Evolutionary conservation across 768 basidiomycete species (phyloP).

Genomic region (Lentinula lateritia): DNA sequence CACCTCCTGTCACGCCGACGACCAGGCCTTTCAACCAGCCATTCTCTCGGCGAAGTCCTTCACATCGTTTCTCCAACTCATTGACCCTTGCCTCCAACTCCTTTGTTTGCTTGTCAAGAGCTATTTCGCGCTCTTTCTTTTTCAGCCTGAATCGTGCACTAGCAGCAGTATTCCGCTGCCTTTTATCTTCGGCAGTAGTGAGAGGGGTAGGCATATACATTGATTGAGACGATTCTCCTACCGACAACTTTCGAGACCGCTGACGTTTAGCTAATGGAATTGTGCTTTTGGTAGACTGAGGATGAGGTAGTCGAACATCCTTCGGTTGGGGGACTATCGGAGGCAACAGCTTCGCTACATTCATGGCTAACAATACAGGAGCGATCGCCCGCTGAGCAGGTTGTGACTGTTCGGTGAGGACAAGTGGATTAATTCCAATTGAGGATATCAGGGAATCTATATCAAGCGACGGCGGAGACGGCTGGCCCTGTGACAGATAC

Average conservation of each 20-base stretch:
- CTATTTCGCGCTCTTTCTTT: constrained; percentile 94
- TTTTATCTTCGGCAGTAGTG: constrained; percentile 78
- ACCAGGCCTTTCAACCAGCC: constrained; percentile 90
- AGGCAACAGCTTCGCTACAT: neutral
- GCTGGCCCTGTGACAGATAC: constrained; percentile 13
- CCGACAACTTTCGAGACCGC: constrained; percentile 48
- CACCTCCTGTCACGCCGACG: constrained; percentile 79
- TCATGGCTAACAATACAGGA: constrained; percentile 52
- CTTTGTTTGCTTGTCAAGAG: constrained; percentile 79
- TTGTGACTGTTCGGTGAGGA: constrained; percentile 24
- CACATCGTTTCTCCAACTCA: constrained; percentile 89
- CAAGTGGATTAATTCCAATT: constrained; percentile 39
- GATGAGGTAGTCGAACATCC: neutral
- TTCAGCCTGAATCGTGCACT: constrained; percentile 91
- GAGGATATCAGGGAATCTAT: constrained; percentile 30
- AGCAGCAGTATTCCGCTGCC: constrained; percentile 89
- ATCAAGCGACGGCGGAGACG: constrained; percentile 34
- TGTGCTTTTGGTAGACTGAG: constrained; percentile 12
- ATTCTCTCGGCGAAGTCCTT: constrained; percentile 82
- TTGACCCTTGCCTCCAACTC: constrained; percentile 75
- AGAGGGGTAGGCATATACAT: constrained; percentile 25
- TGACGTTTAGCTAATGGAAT: constrained; percentile 41
- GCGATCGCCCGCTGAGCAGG: constrained; percentile 31
- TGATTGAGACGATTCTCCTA: constrained; percentile 29
- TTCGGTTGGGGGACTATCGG: neutral